Base-by-base conservation (phyloP, 805 yeast genomes). In the Metschnikowia similis region DNA sequence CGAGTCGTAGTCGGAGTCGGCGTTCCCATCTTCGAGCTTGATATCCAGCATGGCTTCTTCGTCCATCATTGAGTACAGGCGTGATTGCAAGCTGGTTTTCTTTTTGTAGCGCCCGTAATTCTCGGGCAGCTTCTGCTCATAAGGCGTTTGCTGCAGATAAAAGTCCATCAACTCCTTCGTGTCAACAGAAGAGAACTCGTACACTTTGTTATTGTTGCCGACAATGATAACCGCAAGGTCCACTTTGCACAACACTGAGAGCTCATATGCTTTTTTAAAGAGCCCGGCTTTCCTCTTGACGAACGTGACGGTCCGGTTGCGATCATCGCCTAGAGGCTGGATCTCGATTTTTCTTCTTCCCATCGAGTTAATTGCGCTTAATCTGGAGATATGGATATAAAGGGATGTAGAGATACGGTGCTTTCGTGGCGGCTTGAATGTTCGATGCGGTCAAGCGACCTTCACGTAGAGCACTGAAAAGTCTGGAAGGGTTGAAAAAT, bases 261-360 rank as follows among this genome's bases (percentile, higher is more conserved):
- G 75, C 66, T 87, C 94, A 63, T 86, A 87, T 2, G 92, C 92
- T 66, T 86, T 87, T 62, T 87, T 87, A 69, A 94, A 91, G 31
- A 92, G 74, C 2, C 99, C 99, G 0, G 96, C 95, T 66, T 92
- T 92, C 49, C 99, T 80, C 68, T 92, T 92, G 55, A 89, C 89
- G 66, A 92, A 94, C 0, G 99, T 92, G 29, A 84, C 88, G 5
- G 87, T 82, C 50, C 88, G 69, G 69, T 90, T 92, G 49, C 98
- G 76, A 66, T 92, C 97, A 59, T 92, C 96, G 10, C 83, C 74
- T 51, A 92, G 83, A 35, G 98, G 98, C 68, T 88, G 83, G 60
- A 92, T 92, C 54, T 87, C 94, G 56, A 92, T 92, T 69, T 92
- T 94, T 72, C 97, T 86, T 76, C 99, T 85, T 48, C 99, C 99